Evolutionary conservation across 1,139 yeast genomes (phyloP), one percentile per base, ranked within the genome.

Genomic region (Fermentozyma sake): DNA sequence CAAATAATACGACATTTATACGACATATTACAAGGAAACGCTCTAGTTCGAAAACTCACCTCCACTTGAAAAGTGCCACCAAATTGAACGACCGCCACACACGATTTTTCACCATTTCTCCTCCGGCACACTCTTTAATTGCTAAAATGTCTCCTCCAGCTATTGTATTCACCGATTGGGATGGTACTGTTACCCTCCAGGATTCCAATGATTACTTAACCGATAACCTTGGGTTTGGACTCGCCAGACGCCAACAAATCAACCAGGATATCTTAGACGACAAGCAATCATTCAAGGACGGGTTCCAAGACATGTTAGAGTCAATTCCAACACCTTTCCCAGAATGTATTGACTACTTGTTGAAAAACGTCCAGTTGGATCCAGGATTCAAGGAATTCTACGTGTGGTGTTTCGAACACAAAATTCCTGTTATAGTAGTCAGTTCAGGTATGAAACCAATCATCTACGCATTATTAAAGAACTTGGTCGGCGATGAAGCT

Each of bases 121-220:
- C 9, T 7, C 8, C 18, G 18, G 18, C 8, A 6, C 24, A 14
- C 24, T n/a, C 23, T 4, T n/a, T 14, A 11, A 7, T 22, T 22
- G n/a, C n/a, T n/a, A n/a, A n/a, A n/a, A n/a, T 27, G 29, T 26
- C 29, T 14, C 29, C 26, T 13, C 29, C 35, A 19, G 91, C 94
- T 32, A 85, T 91, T 46, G 82, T 91, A 21, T 91, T 91, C 62
- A 84, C 96, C 29, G 98, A 91, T 58, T 91, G 94, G 78, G 98
- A 91, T 55, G 98, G 98, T 13, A 91, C 98, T 6, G 94, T 91
- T 39, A 91, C 98, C 11, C 64, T 84, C 37, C 72, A 73, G 52
- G 98, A 91, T 54, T 84, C 95, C 38, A 93, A 91, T 51, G 97
- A 91, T 55, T 82, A 70, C 54, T 63, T 91, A 40, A 87, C 97